These are phyloP conservation scores for Tieghemiomyces parasiticus DNA, from an alignment of 192 early-diverging fungal genomes.

Conservation along the genomic window DNA sequence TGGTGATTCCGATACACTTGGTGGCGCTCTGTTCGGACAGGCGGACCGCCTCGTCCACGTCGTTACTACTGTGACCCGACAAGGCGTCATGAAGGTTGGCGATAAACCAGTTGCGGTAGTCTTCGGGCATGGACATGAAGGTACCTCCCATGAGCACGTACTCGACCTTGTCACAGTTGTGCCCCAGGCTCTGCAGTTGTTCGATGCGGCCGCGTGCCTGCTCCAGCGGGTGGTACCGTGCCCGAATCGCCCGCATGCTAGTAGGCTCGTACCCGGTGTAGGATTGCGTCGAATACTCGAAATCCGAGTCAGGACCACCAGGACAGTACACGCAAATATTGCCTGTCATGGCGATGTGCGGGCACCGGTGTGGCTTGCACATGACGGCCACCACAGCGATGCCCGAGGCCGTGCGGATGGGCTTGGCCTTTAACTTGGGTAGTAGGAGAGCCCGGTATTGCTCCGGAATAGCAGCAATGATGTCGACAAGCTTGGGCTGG, in stretches of 20 bases:
- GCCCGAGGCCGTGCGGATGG: constrained; percentile 76
- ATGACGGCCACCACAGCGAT: constrained; percentile 83
- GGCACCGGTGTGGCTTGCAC: constrained; percentile 95
- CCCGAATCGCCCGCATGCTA: constrained; percentile 94
- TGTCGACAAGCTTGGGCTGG: constrained; percentile 92
- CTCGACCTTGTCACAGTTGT: constrained; percentile 96
- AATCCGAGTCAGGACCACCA: constrained; percentile 97
- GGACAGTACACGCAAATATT: constrained; percentile 99
- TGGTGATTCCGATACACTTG: constrained; percentile 98
- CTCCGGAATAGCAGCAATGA: constrained; percentile 96
- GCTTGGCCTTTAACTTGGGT: constrained; percentile 85
- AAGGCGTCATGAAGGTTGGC: constrained; percentile 90
- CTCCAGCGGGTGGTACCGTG: constrained; percentile 96
- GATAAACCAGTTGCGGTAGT: constrained; percentile 98
- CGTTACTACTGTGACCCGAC: constrained; percentile 74
- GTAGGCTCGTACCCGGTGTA: constrained; percentile 99
- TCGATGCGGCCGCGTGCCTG: constrained; percentile 88
- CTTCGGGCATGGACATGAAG: constrained; percentile 92
- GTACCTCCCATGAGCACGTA: constrained; percentile 99
- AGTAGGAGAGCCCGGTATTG: constrained; percentile 72
- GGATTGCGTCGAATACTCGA: constrained; percentile 99
- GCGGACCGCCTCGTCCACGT: constrained; percentile 95
- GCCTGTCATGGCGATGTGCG: constrained; percentile 98
- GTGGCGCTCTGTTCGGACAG: constrained; percentile 92
- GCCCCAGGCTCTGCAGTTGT: constrained; percentile 84